Percentiles rank a stretch among this genome's conserved stretches.
Conservation (phyloP, 257 asterid species). For the Solanum virginianum region DNA sequence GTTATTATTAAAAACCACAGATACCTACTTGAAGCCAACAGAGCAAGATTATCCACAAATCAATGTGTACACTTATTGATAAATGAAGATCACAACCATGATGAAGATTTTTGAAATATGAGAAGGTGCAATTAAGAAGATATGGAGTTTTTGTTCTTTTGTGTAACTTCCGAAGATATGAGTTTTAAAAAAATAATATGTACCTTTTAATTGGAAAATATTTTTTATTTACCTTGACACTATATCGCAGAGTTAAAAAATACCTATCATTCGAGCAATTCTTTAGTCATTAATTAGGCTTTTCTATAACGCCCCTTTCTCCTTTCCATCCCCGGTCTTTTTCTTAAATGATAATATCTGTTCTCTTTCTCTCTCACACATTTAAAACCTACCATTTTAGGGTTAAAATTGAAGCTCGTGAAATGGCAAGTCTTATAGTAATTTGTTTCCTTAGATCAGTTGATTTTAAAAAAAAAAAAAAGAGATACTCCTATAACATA, state of each 20-base stretch:
- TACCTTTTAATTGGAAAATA: not conserved
- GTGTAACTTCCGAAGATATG: not conserved
- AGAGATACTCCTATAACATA: not conserved
- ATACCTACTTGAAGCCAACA: not conserved
- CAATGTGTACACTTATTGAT: not conserved
- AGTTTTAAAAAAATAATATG: not conserved
- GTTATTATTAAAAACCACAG: not conserved
- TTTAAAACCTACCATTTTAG: too few species aligned
- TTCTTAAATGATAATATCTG: too few species aligned
- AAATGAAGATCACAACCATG: not conserved
- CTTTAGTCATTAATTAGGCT: too few species aligned
- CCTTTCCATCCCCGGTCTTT: not conserved
- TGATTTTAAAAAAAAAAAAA: not conserved
- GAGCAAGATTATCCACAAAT: not conserved
- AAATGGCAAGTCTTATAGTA: too few species aligned
- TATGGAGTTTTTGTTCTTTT: not conserved
- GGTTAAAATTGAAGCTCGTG: too few species aligned
- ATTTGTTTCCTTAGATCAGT: not conserved
- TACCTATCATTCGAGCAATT: not conserved
- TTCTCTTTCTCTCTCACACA: too few species aligned
- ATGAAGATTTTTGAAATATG: not conserved
- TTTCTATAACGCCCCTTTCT: too few species aligned
- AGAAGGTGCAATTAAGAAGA: not conserved
- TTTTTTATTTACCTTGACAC: not conserved
- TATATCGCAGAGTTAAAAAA: fast-evolving